Base-by-base conservation (phyloP, 805 yeast genomes). In the Kuraishia borneana region DNA sequence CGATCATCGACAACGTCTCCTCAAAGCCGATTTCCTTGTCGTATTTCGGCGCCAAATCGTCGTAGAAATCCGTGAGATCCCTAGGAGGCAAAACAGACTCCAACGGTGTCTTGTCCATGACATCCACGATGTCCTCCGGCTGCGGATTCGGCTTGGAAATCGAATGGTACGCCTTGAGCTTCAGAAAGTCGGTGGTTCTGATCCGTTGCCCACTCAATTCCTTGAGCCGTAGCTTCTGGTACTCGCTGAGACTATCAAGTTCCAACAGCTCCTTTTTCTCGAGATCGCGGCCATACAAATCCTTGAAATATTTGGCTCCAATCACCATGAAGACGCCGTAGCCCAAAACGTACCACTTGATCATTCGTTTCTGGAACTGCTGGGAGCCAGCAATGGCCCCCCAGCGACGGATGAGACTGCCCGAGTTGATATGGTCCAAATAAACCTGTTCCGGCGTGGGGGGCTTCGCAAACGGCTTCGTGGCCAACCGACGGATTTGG, bases 51-150 rank as follows among this genome's bases (percentile, higher is more conserved):
- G 97, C 97, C 42, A 83, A 73, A 2, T 58, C 57, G 43, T 89
- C 88, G 51, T 81, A 85, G 48, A 83, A 79, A 8, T 63, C 67
- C 1, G 95, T 83, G 6, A 96, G 81, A 51, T 89, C 96, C 46
- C 74, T 70, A 2, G 94, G 68, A 4, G 81, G 79, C 32, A 79
- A 65, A 28, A 83, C 74, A 32, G 65, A 59, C 19, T 58, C 56
- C 21, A 53, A 51, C 28, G 58, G 26, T 7, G 31, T 34, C 21
- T 42, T 37, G 36, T 54, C 54, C 8, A 49, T 38, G n/a, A 47
- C 31, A 6, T 40, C 46, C 18, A 46, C 43, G 30, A 59, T 56
- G 19, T 59, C 63, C 13, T 43, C 39, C 5, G 60, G 56, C 18
- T 38, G 19, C 7, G 64, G 73, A 29, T 64, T 47, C 41, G 57